phyloP scores from a whole-genome alignment of 2,329 filamentous ascomycete genomes.

The Fusarium sp. region DNA sequence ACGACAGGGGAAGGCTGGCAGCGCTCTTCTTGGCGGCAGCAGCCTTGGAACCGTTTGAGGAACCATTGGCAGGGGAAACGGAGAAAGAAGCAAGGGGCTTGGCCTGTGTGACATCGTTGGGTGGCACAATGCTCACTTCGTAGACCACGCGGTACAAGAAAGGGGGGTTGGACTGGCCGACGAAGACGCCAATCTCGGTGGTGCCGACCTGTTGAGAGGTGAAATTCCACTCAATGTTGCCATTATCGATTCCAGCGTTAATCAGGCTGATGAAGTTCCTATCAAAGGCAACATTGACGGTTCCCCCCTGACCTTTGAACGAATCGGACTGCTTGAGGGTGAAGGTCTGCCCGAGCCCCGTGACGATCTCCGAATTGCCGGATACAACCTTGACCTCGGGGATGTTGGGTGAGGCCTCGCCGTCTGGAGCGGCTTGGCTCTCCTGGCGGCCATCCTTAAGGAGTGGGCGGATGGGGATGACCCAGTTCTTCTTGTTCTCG shows the following conservation, averaged over 20 bases:
- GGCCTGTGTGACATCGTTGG: background rate
- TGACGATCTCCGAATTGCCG: background rate
- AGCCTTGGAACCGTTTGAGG: background rate
- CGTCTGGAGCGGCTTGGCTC: background rate
- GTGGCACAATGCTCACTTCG: background rate
- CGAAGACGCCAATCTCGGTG: conserved; percentile 42
- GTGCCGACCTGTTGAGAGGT: conserved; percentile 1
- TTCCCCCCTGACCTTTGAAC: conserved; percentile 18
- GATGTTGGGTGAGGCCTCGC: background rate
- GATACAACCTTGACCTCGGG: conserved; percentile 12
- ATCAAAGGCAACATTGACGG: conserved; percentile 15
- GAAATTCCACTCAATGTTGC: conserved; percentile 22
- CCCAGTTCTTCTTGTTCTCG: conserved; percentile 20
- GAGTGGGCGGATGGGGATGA: conserved; percentile 14
- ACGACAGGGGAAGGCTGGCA: conserved; percentile 9
- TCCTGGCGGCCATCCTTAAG: background rate
- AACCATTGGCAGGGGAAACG: background rate
- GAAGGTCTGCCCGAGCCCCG: background rate
- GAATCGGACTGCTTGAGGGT: conserved; percentile 12
- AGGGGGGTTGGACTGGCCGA: conserved; percentile 52
- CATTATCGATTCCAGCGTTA: conserved; percentile 8
- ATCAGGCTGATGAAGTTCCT: background rate
- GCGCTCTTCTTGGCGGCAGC: background rate
- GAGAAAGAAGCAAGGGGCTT: background rate
- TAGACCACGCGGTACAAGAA: conserved; percentile 52